A percentile compares a stretch with the other conserved stretches of the same genome.
These are phyloP conservation scores for Melampsora medusae DNA, from an alignment of 1,284 basidiomycete genomes.

Conservation along the genomic window DNA sequence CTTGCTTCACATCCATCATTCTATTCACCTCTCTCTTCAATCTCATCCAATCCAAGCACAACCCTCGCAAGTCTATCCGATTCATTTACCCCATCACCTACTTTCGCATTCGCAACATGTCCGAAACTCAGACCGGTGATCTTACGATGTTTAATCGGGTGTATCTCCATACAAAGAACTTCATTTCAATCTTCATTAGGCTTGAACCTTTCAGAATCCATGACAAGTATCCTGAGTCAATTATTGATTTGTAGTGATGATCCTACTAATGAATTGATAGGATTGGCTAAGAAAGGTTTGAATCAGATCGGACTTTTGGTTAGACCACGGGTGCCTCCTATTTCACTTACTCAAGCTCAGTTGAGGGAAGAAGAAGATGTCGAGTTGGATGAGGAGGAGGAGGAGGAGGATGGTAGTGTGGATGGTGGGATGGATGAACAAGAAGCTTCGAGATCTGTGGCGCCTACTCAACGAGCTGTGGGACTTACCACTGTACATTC, in stretches of 20 bases:
- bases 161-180: slow-evolving; percentile 11
- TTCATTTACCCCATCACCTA: background rate
- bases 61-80: background rate
- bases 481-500: no score
- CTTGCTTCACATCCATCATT: slow-evolving; percentile 21
- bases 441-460: no score
- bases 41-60: background rate
- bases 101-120: background rate
- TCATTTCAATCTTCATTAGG: slow-evolving; percentile 3
- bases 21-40: background rate
- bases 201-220: slow-evolving; percentile 11
- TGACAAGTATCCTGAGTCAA: background rate
- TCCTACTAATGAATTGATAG: background rate
- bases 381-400: background rate
- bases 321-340: slow-evolving; percentile 14
- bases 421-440: no score
- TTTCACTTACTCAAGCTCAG: slow-evolving; percentile 17
- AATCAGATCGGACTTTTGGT: background rate
- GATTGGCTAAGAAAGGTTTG: slow-evolving; percentile 1
- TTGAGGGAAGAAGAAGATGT: slow-evolving; percentile 4
- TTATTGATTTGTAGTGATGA: background rate
- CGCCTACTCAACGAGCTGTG: no score
- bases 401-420: no score
- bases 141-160: slow-evolving; percentile 6
- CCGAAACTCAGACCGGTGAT: slow-evolving; percentile 8